Evolutionary conservation across 352 stramenopile genomes (phyloP).

Genomic region (Elongisporangium anandrum): DNA sequence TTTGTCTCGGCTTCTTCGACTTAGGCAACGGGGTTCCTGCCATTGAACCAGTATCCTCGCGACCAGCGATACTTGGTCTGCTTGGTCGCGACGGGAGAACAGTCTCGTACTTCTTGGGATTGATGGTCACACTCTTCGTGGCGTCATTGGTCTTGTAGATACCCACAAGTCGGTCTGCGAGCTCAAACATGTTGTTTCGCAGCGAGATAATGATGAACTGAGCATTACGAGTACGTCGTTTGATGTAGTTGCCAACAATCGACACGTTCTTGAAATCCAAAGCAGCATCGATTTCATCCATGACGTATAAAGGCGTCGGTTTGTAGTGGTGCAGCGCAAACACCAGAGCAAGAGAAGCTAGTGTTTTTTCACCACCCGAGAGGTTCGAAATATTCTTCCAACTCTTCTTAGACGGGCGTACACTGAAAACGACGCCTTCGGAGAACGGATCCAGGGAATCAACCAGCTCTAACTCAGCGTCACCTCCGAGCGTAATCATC

Average conservation of each 20-base stretch:
- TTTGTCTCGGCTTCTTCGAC: constrained; percentile 11
- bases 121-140: constrained; percentile 99
- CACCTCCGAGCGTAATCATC: constrained; percentile 96
- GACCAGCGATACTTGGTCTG: neutral
- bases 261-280: constrained; percentile 99
- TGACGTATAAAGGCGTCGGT: constrained; percentile 98
- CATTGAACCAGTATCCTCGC: neutral
- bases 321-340: constrained; percentile 99
- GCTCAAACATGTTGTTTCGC: constrained; percentile 99
- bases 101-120: constrained; percentile 89
- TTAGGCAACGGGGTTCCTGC: constrained; percentile 5
- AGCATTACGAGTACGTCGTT: constrained; percentile 98
- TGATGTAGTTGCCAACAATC: constrained; percentile 99
- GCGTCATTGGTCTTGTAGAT: constrained; percentile 99
- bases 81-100: constrained; percentile 13
- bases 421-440: constrained; percentile 98
- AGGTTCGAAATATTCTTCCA: constrained; percentile 99
- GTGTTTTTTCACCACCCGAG: constrained; percentile 98
- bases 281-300: constrained; percentile 94
- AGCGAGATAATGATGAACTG: constrained; percentile 99
- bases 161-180: constrained; percentile 97
- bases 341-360: constrained; percentile 98
- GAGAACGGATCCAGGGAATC: constrained; percentile 99
- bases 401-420: constrained; percentile 98
- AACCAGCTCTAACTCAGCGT: constrained; percentile 99